These are phyloP conservation scores for Zanthoxylum bungeanum DNA, from an alignment of 345 rosid species.

Conservation along the genomic window DNA sequence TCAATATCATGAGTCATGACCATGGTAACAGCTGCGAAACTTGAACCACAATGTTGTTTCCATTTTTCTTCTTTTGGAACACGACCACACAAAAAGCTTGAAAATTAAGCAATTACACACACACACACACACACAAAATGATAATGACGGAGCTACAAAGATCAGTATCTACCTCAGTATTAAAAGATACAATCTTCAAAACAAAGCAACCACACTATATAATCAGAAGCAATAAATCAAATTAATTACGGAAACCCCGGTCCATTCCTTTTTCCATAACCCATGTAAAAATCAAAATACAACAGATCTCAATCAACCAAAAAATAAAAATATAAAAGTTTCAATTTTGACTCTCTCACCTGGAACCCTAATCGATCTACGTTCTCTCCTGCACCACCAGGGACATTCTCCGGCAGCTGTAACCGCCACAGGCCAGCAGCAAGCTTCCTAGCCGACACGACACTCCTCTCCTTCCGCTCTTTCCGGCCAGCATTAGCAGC, in stretches of 20 bases:
- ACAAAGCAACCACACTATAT: conserved; percentile 18
- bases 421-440: conserved; percentile 90
- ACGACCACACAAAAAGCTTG: background rate
- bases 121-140: background rate
- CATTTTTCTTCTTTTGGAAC: background rate
- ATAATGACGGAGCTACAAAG: conserved; percentile 15
- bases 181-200: conserved; percentile 12
- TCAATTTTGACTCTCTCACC: conserved; percentile 27
- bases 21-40: conserved; percentile 1
- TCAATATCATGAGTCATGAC: conserved; percentile 13
- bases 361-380: conserved; percentile 59
- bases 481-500: conserved; percentile 26
- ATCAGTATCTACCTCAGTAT: conserved; percentile 13
- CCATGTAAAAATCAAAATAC: background rate
- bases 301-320: conserved; percentile 18
- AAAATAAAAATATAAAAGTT: conserved; percentile 3
- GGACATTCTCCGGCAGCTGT: conserved; percentile 51
- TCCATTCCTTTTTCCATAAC: conserved; percentile 2
- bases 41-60: background rate
- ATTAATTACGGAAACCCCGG: conserved; percentile 7
- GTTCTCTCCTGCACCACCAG: conserved; percentile 31
- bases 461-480: conserved; percentile 22
- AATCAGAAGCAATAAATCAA: conserved; percentile 12
- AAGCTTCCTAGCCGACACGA: conserved; percentile 80
- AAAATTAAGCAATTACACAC: conserved; percentile 5